Evolutionary conservation across 768 basidiomycete species (phyloP), one percentile per base, ranked within the genome.

Genomic region (Rhodosporidiobolus odoratus): DNA sequence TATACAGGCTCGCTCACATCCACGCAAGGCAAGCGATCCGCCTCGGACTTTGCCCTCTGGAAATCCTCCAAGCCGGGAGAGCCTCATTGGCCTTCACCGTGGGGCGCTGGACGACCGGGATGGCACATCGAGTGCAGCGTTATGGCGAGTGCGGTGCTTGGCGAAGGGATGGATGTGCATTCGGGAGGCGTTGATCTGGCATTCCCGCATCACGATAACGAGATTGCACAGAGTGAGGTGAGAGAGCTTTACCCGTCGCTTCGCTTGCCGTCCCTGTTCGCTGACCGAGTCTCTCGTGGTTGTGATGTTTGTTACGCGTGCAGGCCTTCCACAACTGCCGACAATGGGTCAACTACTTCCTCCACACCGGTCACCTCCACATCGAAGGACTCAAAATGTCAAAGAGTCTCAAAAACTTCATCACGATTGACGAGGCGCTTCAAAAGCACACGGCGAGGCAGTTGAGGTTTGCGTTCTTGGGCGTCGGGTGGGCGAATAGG

Each of bases 51-150:
- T 80, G 96, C 96, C 8, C 83, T 99, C 19, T 99, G 96, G 96
- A 99, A 99, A 81, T 87, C 90, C 3, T 91, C 92, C 38, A 95
- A 93, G 82, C 86, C 92, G 4, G 96, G 96, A 12, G 96, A 99
- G 79, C 96, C 96, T 3, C 88, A 88, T 5, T 99, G 96, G 95
- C 86, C 88, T 0, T 96, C 93, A 17, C 89, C 92, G 9, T 99
- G 96, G 96, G 96, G 96, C 25, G 83, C 82, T 50, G 93, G 94
- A n/a, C 85, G 95, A 52, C 95, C 95, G 5, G 95, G 95, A 23
- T 99, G 95, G 95, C 95, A 99, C 79, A 98, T 99, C 68, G 95
- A 99, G 79, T 99, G 95, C 81, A 94, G 91, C 6, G 95, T 96
- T 41, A 99, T 99, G 95, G 94, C 94, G 25, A 89, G 87, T 73